Evolutionary conservation across 495 filamentous ascomycete species (phyloP), one percentile per base, ranked within the genome.

Genomic region (Chaetomium tenue): DNA sequence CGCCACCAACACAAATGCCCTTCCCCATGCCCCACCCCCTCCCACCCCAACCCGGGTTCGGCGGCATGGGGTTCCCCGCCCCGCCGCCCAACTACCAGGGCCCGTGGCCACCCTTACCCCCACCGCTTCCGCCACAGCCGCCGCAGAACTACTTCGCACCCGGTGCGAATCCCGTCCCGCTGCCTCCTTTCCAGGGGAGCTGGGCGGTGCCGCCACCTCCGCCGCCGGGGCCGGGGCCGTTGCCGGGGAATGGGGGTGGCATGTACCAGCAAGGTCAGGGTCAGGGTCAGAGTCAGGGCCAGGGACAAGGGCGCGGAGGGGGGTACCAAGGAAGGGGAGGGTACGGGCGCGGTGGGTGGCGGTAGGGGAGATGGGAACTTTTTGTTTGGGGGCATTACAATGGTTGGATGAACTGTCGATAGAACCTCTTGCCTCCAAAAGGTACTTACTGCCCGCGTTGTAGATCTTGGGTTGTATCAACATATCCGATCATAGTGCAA

Each of bases 21-120:
- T 53, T 8, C 16, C 51, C 59, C 22, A 18, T 53, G 15, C 64
- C 69, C 48, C 50, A 23, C 54, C 63, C 70, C 18, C 22, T 69
- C 42, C 70, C 71, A 53, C 68, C 70, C 39, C 62, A 63, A 63
- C 37, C 44, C 5, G 56, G 50, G 20, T 67, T 51, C 30, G 57
- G 55, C 7, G 60, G 59, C 7, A n/a, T 55, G 8, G 42, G 52
- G 0, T 77, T 70, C 39, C 69, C 67, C 3, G 63, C 72, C n/a
- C 78, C 77, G 23, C 73, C 74, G 18, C 77, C 79, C 9, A 78
- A 79, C 47, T 85, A 81, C 55, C 72, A 76, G 28, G 83, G 81
- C n/a, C 73, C 77, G 52, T 85, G 82, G 83, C 79, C 77, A 7
- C 79, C 61, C 40, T 53, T 48, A 1, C 61, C 81, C 16, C 82